A percentile compares a stretch with the other conserved stretches of the same genome.
Conservation (phyloP, 1,139 yeast genomes). For the Hansenula anomala region DNA sequence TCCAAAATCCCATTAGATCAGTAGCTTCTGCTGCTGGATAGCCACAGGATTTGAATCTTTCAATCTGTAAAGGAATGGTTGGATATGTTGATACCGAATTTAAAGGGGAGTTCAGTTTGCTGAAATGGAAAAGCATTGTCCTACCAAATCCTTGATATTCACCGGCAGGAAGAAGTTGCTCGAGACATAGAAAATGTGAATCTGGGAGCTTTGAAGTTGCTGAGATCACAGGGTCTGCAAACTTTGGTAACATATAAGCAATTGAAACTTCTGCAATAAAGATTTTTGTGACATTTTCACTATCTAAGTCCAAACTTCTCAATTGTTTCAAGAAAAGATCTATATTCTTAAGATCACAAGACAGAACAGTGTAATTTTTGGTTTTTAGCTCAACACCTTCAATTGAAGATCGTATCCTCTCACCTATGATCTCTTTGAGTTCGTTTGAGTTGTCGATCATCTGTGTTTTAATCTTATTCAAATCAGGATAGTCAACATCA, state of each 20-base stretch:
- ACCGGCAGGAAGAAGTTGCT: conserved; percentile 69
- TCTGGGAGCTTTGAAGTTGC: conserved; percentile 40
- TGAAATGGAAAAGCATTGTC: conserved; percentile 72
- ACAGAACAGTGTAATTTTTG: conserved; percentile 51
- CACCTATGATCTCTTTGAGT: conserved; percentile 43
- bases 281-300: conserved; percentile 38
- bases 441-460: conserved; percentile 48
- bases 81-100: conserved; percentile 61
- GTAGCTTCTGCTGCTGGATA: conserved; percentile 46
- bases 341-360: conserved; percentile 63
- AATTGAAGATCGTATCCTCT: conserved; percentile 6
- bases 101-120: conserved; percentile 62
- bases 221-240: conserved; percentile 61
- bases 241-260: conserved; percentile 69
- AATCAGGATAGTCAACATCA: conserved; percentile 75
- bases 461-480: conserved; percentile 49
- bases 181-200: conserved; percentile 63
- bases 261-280: conserved; percentile 81
- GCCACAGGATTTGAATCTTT: conserved; percentile 45
- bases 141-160: conserved; percentile 61
- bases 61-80: conserved; percentile 40
- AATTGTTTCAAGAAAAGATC: conserved; percentile 37
- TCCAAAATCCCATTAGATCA: conserved; percentile 60
- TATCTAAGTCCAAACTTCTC: conserved; percentile 15
- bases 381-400: conserved; percentile 37